Conservation (phyloP, 805 yeast genomes). For the Candida hungchunana region DNA sequence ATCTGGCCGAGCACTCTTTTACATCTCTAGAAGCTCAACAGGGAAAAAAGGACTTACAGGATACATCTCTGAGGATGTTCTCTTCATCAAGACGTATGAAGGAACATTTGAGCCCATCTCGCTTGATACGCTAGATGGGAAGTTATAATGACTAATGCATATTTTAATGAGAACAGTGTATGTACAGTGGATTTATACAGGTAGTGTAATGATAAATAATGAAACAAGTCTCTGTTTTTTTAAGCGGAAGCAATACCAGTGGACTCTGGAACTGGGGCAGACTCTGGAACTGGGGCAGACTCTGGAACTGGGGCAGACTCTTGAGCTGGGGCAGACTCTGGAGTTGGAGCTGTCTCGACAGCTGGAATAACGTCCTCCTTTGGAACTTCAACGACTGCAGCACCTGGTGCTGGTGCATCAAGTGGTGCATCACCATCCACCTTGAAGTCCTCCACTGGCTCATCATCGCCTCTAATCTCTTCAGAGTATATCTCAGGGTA, state of each 20-base stretch:
- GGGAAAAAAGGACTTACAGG: constrained; percentile 35
- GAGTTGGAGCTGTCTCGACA: constrained; percentile 3
- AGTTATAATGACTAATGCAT: no score
- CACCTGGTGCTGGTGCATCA: constrained; percentile 4
- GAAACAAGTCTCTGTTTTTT: no score
- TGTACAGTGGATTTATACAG: no score
- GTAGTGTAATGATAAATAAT: no score
- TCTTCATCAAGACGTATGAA: constrained; percentile 41
- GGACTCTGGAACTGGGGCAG: no score
- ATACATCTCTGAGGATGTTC: constrained; percentile 61
- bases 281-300: no score
- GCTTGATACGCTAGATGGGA: constrained; percentile 22
- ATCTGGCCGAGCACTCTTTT: constrained; percentile 42
- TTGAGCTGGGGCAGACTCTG: no score
- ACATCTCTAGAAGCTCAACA: constrained; percentile 31
- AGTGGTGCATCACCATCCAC: no score
- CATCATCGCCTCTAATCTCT: constrained; percentile 79
- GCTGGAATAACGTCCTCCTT: constrained; percentile 14
- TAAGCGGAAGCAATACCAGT: no score
- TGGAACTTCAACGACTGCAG: constrained; percentile 11
- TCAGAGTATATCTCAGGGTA: constrained; percentile 93
- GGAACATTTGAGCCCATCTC: constrained; percentile 41
- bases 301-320: no score
- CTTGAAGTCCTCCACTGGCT: constrained; percentile 27
- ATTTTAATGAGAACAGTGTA: no score